These are phyloP conservation scores for Fusarium abutilonis DNA, from an alignment of 2,329 filamentous ascomycete genomes.

Conservation along the genomic window DNA sequence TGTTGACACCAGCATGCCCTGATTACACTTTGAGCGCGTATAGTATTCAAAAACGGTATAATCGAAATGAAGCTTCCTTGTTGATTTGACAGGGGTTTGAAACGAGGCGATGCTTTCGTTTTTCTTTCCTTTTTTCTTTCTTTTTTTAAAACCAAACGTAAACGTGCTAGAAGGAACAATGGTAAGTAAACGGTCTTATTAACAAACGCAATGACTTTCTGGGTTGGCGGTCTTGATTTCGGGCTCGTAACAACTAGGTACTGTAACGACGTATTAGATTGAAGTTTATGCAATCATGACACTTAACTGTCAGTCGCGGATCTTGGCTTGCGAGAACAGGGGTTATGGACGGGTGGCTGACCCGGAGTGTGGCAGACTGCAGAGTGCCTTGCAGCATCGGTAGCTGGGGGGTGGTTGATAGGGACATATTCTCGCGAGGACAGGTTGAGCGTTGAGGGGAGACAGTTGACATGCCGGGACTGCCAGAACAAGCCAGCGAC, in stretches of 20 bases:
- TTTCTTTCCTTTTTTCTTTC: constrained; percentile 6
- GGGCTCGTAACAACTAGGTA: constrained; percentile 4
- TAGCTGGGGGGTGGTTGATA: constrained; percentile 22
- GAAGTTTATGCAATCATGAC: constrained; percentile 22
- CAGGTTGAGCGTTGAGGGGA: too few species aligned
- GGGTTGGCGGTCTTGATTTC: constrained; percentile 17
- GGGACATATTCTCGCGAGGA: not conserved
- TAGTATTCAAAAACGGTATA: constrained; percentile 15
- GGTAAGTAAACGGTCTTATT: too few species aligned
- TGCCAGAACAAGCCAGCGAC: constrained; percentile 35
- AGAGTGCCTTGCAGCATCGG: constrained; percentile 27
- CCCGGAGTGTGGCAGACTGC: constrained; percentile 30
- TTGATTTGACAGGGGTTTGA: constrained; percentile 20
- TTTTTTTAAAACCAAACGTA: constrained; percentile 2
- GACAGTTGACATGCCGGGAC: constrained; percentile 33
- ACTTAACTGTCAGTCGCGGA: constrained; percentile 29
- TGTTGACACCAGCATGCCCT: constrained; percentile 24
- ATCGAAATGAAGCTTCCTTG: constrained; percentile 14
- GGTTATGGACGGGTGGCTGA: constrained; percentile 22
- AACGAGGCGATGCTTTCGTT: constrained; percentile 32
- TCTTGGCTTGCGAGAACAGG: constrained; percentile 27
- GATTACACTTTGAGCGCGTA: constrained; percentile 6
- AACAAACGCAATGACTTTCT: constrained; percentile 12
- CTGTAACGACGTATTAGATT: too few species aligned
- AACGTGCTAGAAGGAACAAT: too few species aligned